A percentile compares a stretch with the other conserved stretches of the same genome.
phyloP scores from a whole-genome alignment of 2,329 filamentous ascomycete species.

The Parastagonospora avenae region DNA sequence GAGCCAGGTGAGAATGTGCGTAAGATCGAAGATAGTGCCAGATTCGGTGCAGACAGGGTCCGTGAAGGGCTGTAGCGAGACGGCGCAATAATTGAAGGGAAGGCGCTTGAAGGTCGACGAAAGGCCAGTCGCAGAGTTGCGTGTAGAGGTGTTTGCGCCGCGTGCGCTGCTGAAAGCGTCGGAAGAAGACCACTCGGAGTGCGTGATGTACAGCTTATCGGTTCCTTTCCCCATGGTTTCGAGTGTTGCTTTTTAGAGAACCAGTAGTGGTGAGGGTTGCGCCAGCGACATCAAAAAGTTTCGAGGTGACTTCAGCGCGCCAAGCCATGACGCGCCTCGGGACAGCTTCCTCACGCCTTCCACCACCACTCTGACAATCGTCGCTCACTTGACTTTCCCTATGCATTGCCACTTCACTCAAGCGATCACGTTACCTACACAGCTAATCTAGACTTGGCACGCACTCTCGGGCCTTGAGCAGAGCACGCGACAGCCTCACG shows the following conservation, averaged over 20 bases:
- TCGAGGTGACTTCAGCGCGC: not conserved
- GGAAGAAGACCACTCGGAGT: constrained; percentile 94
- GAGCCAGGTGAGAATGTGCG: constrained; percentile 92
- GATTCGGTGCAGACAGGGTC: constrained; percentile 89
- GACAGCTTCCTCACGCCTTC: not conserved
- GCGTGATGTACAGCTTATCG: constrained; percentile 72
- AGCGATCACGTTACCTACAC: no score
- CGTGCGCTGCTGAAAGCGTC: constrained; percentile 86
- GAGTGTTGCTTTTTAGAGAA: not conserved
- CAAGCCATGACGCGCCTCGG: constrained; percentile 18
- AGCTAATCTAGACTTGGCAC: no score
- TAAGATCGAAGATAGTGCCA: constrained; percentile 92
- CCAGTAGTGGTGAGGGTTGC: not conserved
- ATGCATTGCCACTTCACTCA: no score
- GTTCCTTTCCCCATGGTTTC: constrained; percentile 47
- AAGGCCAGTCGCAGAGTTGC: constrained; percentile 55
- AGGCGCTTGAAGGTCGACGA: constrained; percentile 77
- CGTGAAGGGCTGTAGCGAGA: constrained; percentile 92
- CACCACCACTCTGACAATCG: not conserved
- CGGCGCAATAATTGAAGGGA: constrained; percentile 97
- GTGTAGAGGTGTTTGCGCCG: constrained; percentile 66
- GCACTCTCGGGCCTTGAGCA: not conserved
- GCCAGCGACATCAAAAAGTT: constrained; percentile 9
- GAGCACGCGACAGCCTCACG: not conserved
- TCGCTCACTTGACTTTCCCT: not conserved